Conservation (phyloP, 805 yeast genomes). For the Wickerhamiella azyma region DNA sequence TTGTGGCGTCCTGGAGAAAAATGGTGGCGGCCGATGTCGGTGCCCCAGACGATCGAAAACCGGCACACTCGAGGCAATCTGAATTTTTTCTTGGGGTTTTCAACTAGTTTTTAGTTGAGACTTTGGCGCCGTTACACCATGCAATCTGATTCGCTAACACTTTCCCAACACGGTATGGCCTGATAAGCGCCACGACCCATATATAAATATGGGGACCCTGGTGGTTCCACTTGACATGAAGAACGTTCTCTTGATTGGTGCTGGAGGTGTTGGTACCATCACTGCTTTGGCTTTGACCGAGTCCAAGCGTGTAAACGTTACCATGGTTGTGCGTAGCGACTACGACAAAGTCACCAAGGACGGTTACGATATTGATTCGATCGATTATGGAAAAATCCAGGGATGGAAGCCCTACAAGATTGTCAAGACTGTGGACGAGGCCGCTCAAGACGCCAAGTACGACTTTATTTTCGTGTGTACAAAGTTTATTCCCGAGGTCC, state of each 20-base stretch:
- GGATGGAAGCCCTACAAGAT: slow-evolving; percentile 40
- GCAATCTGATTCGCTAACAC: no score
- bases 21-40: no score
- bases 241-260: slow-evolving; percentile 52
- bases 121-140: no score
- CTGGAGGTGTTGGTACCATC: slow-evolving; percentile 80
- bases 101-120: no score
- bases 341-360: slow-evolving; percentile 36
- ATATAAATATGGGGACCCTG: no score
- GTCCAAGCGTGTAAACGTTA: slow-evolving; percentile 37
- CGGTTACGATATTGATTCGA: slow-evolving; percentile 49
- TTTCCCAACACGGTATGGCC: no score
- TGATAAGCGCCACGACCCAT: no score
- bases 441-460: slow-evolving; percentile 30
- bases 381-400: slow-evolving; percentile 44
- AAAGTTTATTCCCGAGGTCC: slow-evolving; percentile 53
- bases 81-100: no score
- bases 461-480: slow-evolving; percentile 51
- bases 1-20: neutral
- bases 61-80: no score
- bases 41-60: no score
- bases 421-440: slow-evolving; percentile 31
- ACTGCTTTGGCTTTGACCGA: slow-evolving; percentile 49
- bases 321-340: slow-evolving; percentile 53
- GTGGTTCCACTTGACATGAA: no score